Evolutionary conservation across 208 protist species (phyloP), one percentile per base, ranked within the genome.

Genomic region (Trypanosoma avium): DNA sequence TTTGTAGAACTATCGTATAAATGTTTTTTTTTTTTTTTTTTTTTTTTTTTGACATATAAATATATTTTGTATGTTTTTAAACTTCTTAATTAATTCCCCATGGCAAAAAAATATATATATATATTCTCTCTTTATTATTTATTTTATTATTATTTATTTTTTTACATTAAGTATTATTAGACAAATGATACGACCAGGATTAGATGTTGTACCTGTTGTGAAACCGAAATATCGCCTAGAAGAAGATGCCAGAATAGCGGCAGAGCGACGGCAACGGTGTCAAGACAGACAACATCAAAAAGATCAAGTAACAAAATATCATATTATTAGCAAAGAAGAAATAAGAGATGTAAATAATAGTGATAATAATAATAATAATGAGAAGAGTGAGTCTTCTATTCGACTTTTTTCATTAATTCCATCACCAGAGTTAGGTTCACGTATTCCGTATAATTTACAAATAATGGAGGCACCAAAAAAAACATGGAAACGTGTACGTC

Each of bases 191-290:
- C 57, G 67, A 19, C 36, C 53, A 19, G 46, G 46, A 21, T 45
- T 67, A 19, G 67, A 73, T 21, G 59, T 73, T 10, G 67, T 73
- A 4, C 67, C 67, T 9, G 58, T 33, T 29, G 67, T 73, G 26
- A 36, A 53, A 19, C 67, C 67, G 21, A 66, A 56, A 59, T 30
- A 67, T 36, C 58, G 67, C 4, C 57, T 73, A 5, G 67, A 66
- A 35, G 67, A 73, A 33, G 67, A 73, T 42, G 59, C 57, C 2
- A 58, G 67, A 15, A 40, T 38, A 29, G 69, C 69, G 1, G 61
- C 60, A 17, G 45, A 69, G 47, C 32, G 43, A 50, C 35, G 38
- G n/a, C n/a, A n/a, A n/a, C n/a, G n/a, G n/a, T n/a, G n/a, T n/a
- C n/a, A n/a, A n/a, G n/a, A n/a, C n/a, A n/a, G n/a, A n/a, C n/a